Evolutionary conservation across 164 flowering plant species (phyloP).

Genomic region (Nymphaea thermarum): DNA sequence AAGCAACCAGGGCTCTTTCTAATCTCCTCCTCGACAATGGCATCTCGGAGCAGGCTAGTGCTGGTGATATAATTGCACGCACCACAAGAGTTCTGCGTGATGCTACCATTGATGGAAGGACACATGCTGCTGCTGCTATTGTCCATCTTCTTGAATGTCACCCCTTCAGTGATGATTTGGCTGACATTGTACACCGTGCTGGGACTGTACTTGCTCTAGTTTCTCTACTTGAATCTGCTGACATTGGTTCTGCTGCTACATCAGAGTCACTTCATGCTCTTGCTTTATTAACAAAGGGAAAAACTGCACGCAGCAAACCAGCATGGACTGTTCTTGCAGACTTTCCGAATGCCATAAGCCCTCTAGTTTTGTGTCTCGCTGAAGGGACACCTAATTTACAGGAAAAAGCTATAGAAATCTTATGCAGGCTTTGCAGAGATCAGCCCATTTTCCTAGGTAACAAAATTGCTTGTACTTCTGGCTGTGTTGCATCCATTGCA

Average conservation of each 20-base stretch:
- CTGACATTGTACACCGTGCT: constrained; percentile 68
- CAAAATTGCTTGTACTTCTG: constrained; percentile 39
- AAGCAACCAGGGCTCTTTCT: constrained; percentile 78
- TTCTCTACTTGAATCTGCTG: constrained; percentile 59
- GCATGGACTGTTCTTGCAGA: constrained; percentile 87
- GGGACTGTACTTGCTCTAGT: constrained; percentile 89
- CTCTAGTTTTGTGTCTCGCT: constrained; percentile 70
- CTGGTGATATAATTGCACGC: constrained; percentile 72
- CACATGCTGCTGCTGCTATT: constrained; percentile 94
- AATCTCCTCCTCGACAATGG: constrained; percentile 79
- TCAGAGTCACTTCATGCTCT: constrained; percentile 92
- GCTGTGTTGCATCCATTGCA: constrained; percentile 25
- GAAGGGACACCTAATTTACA: constrained; percentile 59
- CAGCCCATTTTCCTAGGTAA: constrained; percentile 61
- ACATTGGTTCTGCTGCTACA: constrained; percentile 42
- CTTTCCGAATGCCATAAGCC: constrained; percentile 49
- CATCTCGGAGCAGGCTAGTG: constrained; percentile 48
- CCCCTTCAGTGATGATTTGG: constrained; percentile 35
- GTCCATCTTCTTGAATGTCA: constrained; percentile 65
- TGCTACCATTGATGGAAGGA: constrained; percentile 62
- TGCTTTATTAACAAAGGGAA: constrained; percentile 49
- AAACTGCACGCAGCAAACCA: constrained; percentile 50
- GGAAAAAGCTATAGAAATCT: constrained; percentile 82
- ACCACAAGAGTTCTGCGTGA: constrained; percentile 80
- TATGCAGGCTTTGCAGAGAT: constrained; percentile 65